phyloP scores from a whole-genome alignment of 2,329 filamentous ascomycete species.

The Camillea tinctor region DNA sequence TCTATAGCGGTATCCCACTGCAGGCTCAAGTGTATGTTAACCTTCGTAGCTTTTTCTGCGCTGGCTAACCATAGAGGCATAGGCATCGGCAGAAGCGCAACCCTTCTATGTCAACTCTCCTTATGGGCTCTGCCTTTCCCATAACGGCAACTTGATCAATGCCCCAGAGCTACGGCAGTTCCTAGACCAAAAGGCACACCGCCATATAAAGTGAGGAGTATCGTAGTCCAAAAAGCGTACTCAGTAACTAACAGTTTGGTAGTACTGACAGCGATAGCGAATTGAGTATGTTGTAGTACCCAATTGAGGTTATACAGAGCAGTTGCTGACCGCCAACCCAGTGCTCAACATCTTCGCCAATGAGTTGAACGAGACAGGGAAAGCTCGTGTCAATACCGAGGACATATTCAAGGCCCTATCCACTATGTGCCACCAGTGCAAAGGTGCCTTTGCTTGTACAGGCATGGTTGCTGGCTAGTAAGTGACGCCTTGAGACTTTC shows the following conservation, averaged over 20 bases:
- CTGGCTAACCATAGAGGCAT: neutral
- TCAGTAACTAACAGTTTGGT: no score
- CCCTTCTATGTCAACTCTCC: conserved; percentile 77
- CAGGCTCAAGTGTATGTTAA: neutral
- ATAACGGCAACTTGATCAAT: conserved; percentile 78
- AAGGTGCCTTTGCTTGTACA: conserved; percentile 79
- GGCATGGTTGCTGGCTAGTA: conserved; percentile 75
- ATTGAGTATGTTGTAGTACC: no score
- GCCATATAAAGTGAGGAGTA: conserved; percentile 60
- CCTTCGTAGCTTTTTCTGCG: neutral
- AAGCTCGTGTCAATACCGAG: conserved; percentile 77
- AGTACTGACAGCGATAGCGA: no score
- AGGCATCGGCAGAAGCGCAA: conserved; percentile 62
- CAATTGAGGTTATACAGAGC: no score
- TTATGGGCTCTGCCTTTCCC: conserved; percentile 71
- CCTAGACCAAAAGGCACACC: conserved; percentile 51
- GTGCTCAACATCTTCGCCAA: conserved; percentile 73
- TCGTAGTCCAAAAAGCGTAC: neutral
- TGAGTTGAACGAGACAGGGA: conserved; percentile 79
- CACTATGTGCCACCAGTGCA: conserved; percentile 70
- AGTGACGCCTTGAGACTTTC: neutral
- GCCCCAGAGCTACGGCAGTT: conserved; percentile 63
- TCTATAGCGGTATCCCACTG: neutral
- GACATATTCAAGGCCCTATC: conserved; percentile 74
- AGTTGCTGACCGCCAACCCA: conserved; percentile 15